Base-by-base conservation (phyloP, 495 filamentous ascomycete species). In the Lineolata rhizophorae region DNA sequence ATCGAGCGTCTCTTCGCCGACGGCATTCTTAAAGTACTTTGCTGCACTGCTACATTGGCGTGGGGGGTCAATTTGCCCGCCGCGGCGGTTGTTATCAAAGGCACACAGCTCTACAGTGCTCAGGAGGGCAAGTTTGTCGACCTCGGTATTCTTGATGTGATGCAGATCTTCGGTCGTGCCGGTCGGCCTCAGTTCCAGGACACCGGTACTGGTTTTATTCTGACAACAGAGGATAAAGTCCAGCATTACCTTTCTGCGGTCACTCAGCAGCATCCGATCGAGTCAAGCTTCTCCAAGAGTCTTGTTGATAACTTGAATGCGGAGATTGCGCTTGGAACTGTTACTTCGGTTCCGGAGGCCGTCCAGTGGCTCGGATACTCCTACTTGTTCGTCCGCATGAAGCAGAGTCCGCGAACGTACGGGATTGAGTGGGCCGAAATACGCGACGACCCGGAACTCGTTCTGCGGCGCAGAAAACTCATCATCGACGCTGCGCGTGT, bases 1-100 rank as follows among this genome's bases (percentile, higher is more conserved):
- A 78, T 91, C 58, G 87, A 99, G 50, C 68, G 73, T 10, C 60
- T 95, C 37, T 99, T 95, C 46, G 69, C 62, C 0, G 70, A 87
- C 42, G 87, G 87, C 2, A 66, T 90, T 8, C 67, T 94, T 44
- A 91, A 85, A 49, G 82, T 99, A 0, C 72, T 99, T 5, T 95
- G 87, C 58, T 95, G 90, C 70, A 99, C 87, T 10, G 87, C 87
- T 8, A 99, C 87, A 0, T 61, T 99, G 27, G 87, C 87, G 6
- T 99, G 87, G 87, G 87, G 87, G 68, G 85, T 99, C 41, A 99
- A 99, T 56, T 67, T 99, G 50, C 87, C 87, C 1, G 87, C 87
- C 5, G 85, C 90, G 9, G 91, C 87, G 2, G 87, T 99, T 16
- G 65, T 99, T 32, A 99, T 99, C 58, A 95, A 95, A 52, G 87